Percentiles rank a stretch among this genome's conserved stretches.
Conservation (phyloP, 1,284 basidiomycete species). For the Trichosporon sp. region DNA sequence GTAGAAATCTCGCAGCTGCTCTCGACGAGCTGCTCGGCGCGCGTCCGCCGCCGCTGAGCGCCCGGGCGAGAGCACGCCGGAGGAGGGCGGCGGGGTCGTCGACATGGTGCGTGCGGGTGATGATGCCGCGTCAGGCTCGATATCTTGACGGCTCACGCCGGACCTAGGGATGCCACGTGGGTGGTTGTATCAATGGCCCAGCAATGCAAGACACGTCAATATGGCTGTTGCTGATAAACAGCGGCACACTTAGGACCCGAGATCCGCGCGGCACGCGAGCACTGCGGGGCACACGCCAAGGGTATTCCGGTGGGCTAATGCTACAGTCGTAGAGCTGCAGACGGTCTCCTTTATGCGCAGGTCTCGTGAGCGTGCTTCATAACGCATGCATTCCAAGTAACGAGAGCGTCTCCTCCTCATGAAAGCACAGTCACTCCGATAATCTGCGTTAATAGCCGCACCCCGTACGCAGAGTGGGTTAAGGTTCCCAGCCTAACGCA, state of each 20-base stretch:
- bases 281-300: not conserved
- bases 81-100: not conserved
- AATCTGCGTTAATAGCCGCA: too few species aligned
- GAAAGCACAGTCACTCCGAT: not conserved
- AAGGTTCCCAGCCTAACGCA: not conserved
- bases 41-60: conserved; percentile 18
- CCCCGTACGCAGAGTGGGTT: not conserved
- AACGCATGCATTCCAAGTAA: not conserved
- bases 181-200: not conserved
- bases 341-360: not conserved
- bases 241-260: too few species aligned
- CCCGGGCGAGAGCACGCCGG: conserved; percentile 12
- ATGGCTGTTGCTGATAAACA: too few species aligned
- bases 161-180: not conserved
- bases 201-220: too few species aligned
- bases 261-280: not conserved
- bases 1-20: conserved; percentile 41
- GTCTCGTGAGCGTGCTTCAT: not conserved
- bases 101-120: not conserved
- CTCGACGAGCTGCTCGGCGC: conserved; percentile 30
- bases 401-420: not conserved
- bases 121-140: not conserved
- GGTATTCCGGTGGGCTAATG: not conserved
- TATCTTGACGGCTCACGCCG: not conserved
- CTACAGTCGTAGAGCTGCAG: not conserved